Base-by-base conservation (phyloP, 768 basidiomycete species). In the Termitomyces sp. region DNA sequence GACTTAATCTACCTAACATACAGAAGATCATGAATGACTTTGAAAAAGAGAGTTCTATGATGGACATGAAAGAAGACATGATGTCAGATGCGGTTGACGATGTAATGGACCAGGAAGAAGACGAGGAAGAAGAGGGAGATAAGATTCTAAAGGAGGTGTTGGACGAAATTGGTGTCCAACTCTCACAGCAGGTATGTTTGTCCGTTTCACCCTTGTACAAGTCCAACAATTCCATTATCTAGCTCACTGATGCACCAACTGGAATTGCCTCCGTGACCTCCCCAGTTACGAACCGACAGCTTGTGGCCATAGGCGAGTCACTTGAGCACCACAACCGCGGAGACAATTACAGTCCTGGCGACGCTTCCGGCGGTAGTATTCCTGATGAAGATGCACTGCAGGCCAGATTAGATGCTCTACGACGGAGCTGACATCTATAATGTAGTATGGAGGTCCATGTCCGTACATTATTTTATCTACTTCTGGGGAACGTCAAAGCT, bases 31-130 rank as follows among this genome's bases (percentile, higher is more conserved):
- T 99, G 92, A 92, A 87, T 65, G 96, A 99, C 47, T 99, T 99
- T 66, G 97, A 99, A 77, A 89, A 86, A 67, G 97, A 99, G 74
- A 96, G 90, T 64, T 86, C 93, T 5, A 93, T 88, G 74, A 99
- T 99, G 97, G 97, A 99, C 73, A 98, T 99, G 97, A 99, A 98
- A 72, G 97, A 98, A 74, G 96, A 97, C 71, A 98, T 98, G 92
- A 99, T 98, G 97, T 92, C 91, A 22, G 97, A 98, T 60, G 90
- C 94, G 14, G 90, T 98, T 16, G 97, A 98, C 72, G 96, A 98
- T 65, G 95, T 66, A n/a, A 68, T 68, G 66, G 92, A 95, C 62
- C 88, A 90, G 33, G 94, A 94, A 74, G 95, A 95, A 66, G 96
- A 96, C 52, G 96, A 98, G 72, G 97, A 98, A 64, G 90, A 89